Evolutionary conservation across 176 grass and related monocot species (phyloP).

Genomic region (Juncus effusus): DNA sequence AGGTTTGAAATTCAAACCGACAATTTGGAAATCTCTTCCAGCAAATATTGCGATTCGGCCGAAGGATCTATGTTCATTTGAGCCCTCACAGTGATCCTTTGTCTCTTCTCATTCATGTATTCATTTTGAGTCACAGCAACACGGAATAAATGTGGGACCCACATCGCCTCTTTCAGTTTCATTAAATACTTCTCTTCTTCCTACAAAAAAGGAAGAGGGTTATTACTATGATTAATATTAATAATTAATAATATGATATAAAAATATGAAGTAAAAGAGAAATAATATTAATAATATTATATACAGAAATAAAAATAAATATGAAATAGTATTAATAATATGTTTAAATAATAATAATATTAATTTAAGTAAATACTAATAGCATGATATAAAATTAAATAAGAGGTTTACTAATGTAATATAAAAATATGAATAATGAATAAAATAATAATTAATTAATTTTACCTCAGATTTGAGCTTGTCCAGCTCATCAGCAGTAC

Average conservation of each 20-base stretch:
- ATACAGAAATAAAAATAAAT: background rate
- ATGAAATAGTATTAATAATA: background rate
- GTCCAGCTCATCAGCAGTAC: conserved; percentile 84
- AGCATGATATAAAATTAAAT: background rate
- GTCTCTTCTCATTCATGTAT: conserved; percentile 81
- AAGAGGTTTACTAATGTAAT: background rate
- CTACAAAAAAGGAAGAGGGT: conserved; percentile 37
- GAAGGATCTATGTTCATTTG: conserved; percentile 54
- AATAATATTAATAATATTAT: background rate
- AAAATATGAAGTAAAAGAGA: background rate
- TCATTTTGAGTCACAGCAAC: conserved; percentile 59
- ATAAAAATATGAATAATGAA: background rate
- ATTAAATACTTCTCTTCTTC: conserved; percentile 69
- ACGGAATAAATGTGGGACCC: conserved; percentile 71
- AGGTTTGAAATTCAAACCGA: conserved; percentile 16
- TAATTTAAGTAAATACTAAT: background rate
- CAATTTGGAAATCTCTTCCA: conserved; percentile 80
- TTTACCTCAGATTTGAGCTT: conserved; percentile 72
- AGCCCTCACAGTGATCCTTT: conserved; percentile 69
- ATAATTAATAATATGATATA: conserved; percentile 1
- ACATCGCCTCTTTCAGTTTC: conserved; percentile 85
- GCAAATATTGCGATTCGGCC: conserved; percentile 60
- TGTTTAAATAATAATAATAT: background rate
- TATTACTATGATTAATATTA: background rate
- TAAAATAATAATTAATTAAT: background rate